These are phyloP conservation scores for Melianthus villosus DNA, from an alignment of 441 rosid species.

Conservation along the genomic window DNA sequence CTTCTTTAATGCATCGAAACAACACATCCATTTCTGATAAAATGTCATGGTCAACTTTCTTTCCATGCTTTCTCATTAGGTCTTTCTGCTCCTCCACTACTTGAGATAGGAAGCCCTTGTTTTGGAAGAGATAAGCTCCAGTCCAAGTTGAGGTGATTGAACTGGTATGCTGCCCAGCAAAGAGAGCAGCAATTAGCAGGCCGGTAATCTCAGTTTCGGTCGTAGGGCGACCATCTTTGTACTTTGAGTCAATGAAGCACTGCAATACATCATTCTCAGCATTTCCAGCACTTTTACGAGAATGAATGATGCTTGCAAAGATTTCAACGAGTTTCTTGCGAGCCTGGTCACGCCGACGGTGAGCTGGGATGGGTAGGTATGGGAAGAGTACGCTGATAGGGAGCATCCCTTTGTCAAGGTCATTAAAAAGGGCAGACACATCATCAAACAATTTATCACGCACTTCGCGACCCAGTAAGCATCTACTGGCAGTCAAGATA, in stretches of 20 bases:
- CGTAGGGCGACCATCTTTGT: conserved; percentile 81
- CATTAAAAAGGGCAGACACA: conserved; percentile 87
- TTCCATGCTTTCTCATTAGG: conserved; percentile 60
- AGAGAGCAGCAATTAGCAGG: conserved; percentile 90
- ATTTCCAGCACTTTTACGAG: conserved; percentile 54
- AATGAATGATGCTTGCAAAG: conserved; percentile 58
- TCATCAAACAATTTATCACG: conserved; percentile 94
- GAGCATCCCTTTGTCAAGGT: conserved; percentile 95
- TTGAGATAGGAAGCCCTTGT: conserved; percentile 42
- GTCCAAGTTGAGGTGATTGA: conserved; percentile 98
- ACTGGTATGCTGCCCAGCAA: conserved; percentile 99
- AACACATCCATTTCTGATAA: conserved; percentile 85
- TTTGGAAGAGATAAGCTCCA: conserved; percentile 65
- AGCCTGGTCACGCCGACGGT: conserved; percentile 80
- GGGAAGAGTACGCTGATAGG: conserved; percentile 94
- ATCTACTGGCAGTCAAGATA: conserved; percentile 96
- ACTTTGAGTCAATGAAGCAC: conserved; percentile 87
- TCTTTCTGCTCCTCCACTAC: conserved; percentile 69
- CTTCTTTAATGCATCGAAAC: conserved; percentile 88
- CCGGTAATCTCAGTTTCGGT: conserved; percentile 84
- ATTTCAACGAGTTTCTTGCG: conserved; percentile 65
- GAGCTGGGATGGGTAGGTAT: conserved; percentile 87
- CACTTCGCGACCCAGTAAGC: conserved; percentile 83
- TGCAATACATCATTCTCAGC: conserved; percentile 89
- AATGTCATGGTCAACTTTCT: conserved; percentile 73